phyloP scores from a whole-genome alignment of 1,284 basidiomycete species.

The Fistulina hepatica region DNA sequence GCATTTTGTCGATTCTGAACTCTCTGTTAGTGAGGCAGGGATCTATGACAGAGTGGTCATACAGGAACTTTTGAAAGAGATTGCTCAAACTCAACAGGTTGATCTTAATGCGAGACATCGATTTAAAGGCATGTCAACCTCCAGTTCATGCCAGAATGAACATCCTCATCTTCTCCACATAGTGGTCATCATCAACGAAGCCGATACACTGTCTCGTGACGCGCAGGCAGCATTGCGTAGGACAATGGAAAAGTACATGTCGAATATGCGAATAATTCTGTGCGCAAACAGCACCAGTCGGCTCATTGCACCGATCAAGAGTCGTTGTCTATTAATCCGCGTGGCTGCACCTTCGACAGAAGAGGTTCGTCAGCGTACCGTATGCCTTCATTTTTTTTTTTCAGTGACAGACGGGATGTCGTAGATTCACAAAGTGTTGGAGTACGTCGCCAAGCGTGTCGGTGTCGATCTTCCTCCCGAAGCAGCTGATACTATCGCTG shows the following conservation, averaged over 20 bases:
- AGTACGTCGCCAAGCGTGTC: conserved; percentile 76
- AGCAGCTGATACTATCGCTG: conserved; percentile 63
- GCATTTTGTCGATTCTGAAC: too few relatives aligned
- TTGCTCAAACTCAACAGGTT: conserved; percentile 98
- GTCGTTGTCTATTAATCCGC: conserved; percentile 86
- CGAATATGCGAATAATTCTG: conserved; percentile 92
- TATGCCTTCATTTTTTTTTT: conserved; percentile 5
- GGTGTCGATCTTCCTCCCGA: conserved; percentile 73
- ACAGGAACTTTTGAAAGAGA: conserved; percentile 96
- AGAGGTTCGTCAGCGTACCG: conserved; percentile 42
- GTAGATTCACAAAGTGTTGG: conserved; percentile 75
- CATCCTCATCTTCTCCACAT: conserved; percentile 1
- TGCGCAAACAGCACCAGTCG: conserved; percentile 97
- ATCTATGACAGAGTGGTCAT: conserved; percentile 94
- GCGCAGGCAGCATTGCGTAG: conserved; percentile 94
- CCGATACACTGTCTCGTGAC: conserved; percentile 88
- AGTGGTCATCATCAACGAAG: conserved; percentile 99
- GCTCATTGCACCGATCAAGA: conserved; percentile 95
- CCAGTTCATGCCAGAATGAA: neutral
- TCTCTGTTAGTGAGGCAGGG: conserved; percentile 72
- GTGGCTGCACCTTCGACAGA: conserved; percentile 79
- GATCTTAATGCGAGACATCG: conserved; percentile 91
- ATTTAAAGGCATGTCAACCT: conserved; percentile 71
- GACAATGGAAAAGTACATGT: conserved; percentile 99
- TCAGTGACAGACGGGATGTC: conserved; percentile 2